Base-by-base conservation (phyloP, 2,329 filamentous ascomycete genomes). In the Simplicillium sp. region DNA sequence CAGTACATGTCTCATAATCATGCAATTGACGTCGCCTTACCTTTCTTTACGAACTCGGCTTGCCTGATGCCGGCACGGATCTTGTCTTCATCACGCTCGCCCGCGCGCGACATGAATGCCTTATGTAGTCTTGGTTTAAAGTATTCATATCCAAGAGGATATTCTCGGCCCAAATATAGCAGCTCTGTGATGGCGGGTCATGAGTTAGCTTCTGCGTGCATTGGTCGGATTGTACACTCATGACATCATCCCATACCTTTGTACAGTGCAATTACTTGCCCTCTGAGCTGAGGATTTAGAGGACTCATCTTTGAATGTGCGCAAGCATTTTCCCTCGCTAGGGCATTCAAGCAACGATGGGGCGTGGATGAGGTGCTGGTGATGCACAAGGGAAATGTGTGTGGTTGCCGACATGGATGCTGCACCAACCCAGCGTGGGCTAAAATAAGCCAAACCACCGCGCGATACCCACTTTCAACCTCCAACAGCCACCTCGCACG, bases 21-120 rank as follows among this genome's bases (percentile, higher is more conserved):
- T 14, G 12, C 7, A 36, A 13, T 17, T 4, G 5, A 16, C 14
- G 14, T 17, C 7, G 2, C 42, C 55, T n/a, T 55, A 87, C 87
- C 87, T 72, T 94, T 96, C 63, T 87, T 94, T 4, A 97, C 87
- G 61, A 84, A 96, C 49, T 94, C 78, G 1, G 88, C 90, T 45
- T 82, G 72, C 33, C 76, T 71, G 42, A 98, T 87, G 0, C 80
- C 85, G 45, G 80, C 72, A 34, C 71, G 73, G 38, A 98, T 96
- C 53, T 86, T 73, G 7, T 74, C 76, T 46, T 90, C 82, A 50
- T 92, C 80, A 2, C 67, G 71, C 43, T 95, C 56, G 33, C 71
- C 62, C 2, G 81, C 76, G 51, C 94, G 87, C 36, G 79, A 77
- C 49, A 81, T 77, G 64, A 97, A 98, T 1, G 90, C 90, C 45